phyloP scores from a whole-genome alignment of 2,329 filamentous ascomycete species.

The Alternaria sp. region DNA sequence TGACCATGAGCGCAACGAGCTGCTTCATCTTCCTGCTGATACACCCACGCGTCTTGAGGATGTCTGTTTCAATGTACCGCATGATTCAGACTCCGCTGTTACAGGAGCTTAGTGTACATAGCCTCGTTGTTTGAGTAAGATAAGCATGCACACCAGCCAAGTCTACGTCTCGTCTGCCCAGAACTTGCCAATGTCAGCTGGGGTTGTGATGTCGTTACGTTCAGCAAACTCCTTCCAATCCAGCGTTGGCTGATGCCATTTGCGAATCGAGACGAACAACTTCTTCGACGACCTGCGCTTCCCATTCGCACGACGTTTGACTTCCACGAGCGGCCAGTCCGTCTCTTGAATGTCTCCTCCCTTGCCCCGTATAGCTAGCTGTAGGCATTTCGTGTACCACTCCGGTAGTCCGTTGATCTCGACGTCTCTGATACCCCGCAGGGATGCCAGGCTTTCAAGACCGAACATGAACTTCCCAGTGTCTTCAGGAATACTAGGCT shows the following conservation, averaged over 20 bases:
- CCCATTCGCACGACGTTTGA: slow-evolving; percentile 1
- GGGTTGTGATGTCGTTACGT: slow-evolving; percentile 20
- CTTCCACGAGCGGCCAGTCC: slow-evolving; percentile 25
- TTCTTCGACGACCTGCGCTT: slow-evolving; percentile 4
- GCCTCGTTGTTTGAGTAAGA: background rate
- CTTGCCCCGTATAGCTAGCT: slow-evolving; percentile 27
- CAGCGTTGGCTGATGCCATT: slow-evolving; percentile 28
- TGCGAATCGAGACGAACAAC: slow-evolving; percentile 8
- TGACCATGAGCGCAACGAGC: background rate
- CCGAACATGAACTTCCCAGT: slow-evolving; percentile 22
- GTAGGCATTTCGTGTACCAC: slow-evolving; percentile 29
- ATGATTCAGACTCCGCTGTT: background rate
- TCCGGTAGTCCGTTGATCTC: slow-evolving; percentile 19
- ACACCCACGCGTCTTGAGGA: background rate
- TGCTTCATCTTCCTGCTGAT: background rate
- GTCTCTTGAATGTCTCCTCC: slow-evolving; percentile 21
- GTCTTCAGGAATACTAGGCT: background rate
- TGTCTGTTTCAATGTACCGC: background rate
- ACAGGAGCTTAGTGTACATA: background rate
- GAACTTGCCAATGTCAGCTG: slow-evolving; percentile 12
- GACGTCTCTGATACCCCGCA: slow-evolving; percentile 26
- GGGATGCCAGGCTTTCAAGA: slow-evolving; percentile 22
- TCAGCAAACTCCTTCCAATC: slow-evolving; percentile 35
- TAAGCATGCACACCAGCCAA: background rate
- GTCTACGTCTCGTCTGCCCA: background rate